Evolutionary conservation across 352 stramenopile species (phyloP).

Genomic region (Peronospora tabacina): DNA sequence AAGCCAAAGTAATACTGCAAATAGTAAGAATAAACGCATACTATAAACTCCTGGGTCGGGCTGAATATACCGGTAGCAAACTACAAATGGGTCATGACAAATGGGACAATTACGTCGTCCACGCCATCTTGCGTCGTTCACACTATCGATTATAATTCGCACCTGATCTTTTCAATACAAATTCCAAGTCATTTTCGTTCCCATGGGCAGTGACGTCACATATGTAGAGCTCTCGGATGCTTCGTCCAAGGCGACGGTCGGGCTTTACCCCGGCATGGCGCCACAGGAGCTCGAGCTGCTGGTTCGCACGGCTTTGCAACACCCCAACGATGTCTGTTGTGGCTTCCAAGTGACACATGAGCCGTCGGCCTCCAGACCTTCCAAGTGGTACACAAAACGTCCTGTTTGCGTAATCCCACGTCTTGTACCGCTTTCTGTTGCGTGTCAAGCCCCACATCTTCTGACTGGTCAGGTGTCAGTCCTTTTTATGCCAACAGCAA

Average conservation of each 20-base stretch:
- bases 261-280: slow-evolving; percentile 48
- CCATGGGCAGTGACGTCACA: slow-evolving; percentile 21
- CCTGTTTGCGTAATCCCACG: slow-evolving; percentile 9
- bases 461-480: slow-evolving; percentile 29
- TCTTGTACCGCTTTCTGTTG: slow-evolving; percentile 55
- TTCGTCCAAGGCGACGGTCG: slow-evolving; percentile 33
- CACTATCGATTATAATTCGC: slow-evolving; percentile 6
- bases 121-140: not conserved
- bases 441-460: slow-evolving; percentile 41
- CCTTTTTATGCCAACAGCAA: slow-evolving; percentile 4
- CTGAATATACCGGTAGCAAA: too few relatives aligned
- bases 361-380: not conserved
- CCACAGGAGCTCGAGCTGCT: slow-evolving; percentile 39
- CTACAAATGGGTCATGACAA: too few relatives aligned
- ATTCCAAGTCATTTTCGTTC: slow-evolving; percentile 6
- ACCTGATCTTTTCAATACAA: slow-evolving; percentile 8
- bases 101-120: too few relatives aligned
- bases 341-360: slow-evolving; percentile 34
- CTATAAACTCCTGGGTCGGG: too few relatives aligned
- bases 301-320: slow-evolving; percentile 29
- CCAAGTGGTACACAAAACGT: slow-evolving; percentile 4
- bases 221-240: slow-evolving; percentile 23
- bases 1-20: too few relatives aligned
- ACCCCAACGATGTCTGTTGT: slow-evolving; percentile 10
- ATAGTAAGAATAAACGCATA: too few relatives aligned